A percentile compares a stretch with the other conserved stretches of the same genome.
phyloP scores from a whole-genome alignment of 805 yeast species.

The Candida patagonica region DNA sequence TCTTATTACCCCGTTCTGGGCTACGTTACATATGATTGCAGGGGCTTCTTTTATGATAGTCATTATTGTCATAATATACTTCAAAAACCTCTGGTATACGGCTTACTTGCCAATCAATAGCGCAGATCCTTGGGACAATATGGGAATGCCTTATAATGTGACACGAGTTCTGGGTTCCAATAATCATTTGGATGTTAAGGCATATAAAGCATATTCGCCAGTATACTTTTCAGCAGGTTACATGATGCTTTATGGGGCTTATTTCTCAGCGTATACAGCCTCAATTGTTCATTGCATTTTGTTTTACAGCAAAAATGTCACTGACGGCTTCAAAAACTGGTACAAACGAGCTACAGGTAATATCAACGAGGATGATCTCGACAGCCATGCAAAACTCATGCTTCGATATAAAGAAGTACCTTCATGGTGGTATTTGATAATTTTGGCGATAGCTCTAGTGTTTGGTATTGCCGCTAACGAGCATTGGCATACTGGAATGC shows the following conservation, averaged over 20 bases:
- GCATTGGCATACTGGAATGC: slow-evolving; percentile 34
- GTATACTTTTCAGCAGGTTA: slow-evolving; percentile 10
- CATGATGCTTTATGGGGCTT: slow-evolving; percentile 40
- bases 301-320: slow-evolving; percentile 10
- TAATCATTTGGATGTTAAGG: slow-evolving; percentile 33
- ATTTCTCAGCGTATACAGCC: slow-evolving; percentile 48
- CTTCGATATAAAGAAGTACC: slow-evolving; percentile 46
- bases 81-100: slow-evolving; percentile 49
- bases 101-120: slow-evolving; percentile 52
- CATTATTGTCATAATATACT: slow-evolving; percentile 37
- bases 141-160: slow-evolving; percentile 36
- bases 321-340: slow-evolving; percentile 3
- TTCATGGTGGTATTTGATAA: slow-evolving; percentile 38
- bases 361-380: slow-evolving; percentile 23
- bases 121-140: slow-evolving; percentile 44
- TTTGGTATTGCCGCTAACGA: slow-evolving; percentile 37
- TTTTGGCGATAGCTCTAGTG: slow-evolving; percentile 35
- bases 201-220: slow-evolving; percentile 17
- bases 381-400: slow-evolving; percentile 32
- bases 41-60: slow-evolving; percentile 7
- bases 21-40: slow-evolving; percentile 8
- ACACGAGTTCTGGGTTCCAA: slow-evolving; percentile 33
- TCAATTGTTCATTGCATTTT: slow-evolving; percentile 35
- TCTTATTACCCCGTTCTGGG: slow-evolving; percentile 15
- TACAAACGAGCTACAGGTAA: too few species aligned